Conservation (phyloP, 306 rosid genomes). For the Cyamopsis tetragonoloba region DNA sequence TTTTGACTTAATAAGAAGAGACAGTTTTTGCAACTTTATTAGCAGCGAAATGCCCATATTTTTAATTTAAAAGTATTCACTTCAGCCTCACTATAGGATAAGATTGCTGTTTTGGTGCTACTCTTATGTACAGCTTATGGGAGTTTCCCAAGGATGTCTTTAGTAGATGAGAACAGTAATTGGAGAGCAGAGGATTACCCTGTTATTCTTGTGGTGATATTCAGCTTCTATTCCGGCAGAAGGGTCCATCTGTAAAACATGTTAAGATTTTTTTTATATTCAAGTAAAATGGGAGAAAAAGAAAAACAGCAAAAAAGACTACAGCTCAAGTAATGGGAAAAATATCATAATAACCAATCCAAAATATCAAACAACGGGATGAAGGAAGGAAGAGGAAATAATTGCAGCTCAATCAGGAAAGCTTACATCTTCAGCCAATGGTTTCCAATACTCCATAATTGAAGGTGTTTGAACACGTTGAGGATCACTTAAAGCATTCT, state of each 20-base stretch:
- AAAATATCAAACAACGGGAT: neutral
- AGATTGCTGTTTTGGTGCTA: neutral
- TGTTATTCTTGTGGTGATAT: slow-evolving; percentile 78
- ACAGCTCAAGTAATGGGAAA: neutral
- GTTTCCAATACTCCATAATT: slow-evolving; percentile 90
- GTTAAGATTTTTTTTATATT: slow-evolving; percentile 16
- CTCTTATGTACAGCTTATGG: neutral
- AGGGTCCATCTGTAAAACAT: slow-evolving; percentile 73
- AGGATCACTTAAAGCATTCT: slow-evolving; percentile 90
- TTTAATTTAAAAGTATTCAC: neutral
- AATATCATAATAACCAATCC: slow-evolving; percentile 3
- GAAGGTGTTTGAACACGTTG: slow-evolving; percentile 92
- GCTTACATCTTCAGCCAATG: slow-evolving; percentile 95
- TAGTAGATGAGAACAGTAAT: neutral
- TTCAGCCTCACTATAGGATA: neutral
- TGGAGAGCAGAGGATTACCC: slow-evolving; percentile 44
- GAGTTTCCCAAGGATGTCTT: neutral
- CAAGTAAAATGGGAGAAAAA: neutral
- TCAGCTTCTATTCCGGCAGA: slow-evolving; percentile 92
- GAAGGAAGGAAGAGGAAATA: neutral
- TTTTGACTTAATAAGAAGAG: neutral
- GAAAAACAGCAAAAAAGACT: too few relatives aligned
- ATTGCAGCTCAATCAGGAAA: slow-evolving; percentile 20
- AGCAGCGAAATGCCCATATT: neutral
- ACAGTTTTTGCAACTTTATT: neutral